Conservation (phyloP, 352 stramenopile species). For the Pythium graminicola region DNA sequence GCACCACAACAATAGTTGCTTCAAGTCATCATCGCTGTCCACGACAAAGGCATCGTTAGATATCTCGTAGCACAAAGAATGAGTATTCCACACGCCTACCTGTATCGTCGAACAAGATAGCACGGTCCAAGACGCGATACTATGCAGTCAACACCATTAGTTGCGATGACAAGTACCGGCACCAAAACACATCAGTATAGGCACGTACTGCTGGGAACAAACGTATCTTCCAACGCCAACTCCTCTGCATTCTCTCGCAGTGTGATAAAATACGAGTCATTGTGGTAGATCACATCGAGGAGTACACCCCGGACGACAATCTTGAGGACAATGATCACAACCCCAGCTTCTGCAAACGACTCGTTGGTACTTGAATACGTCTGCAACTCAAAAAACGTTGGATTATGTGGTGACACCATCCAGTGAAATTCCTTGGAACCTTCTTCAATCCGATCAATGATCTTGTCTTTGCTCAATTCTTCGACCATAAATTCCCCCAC, state of each 20-base stretch:
- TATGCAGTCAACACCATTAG: slow-evolving; percentile 22
- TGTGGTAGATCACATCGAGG: slow-evolving; percentile 53
- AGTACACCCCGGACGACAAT: slow-evolving; percentile 55
- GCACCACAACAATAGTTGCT: slow-evolving; percentile 58
- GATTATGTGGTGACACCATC: slow-evolving; percentile 35
- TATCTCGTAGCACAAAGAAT: too few relatives aligned
- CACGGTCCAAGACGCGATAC: slow-evolving; percentile 46
- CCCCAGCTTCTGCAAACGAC: slow-evolving; percentile 25
- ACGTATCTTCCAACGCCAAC: slow-evolving; percentile 53
- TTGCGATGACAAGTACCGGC: too few relatives aligned
- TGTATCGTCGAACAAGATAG: slow-evolving; percentile 47
- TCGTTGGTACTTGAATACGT: slow-evolving; percentile 43
- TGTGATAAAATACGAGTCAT: slow-evolving; percentile 55
- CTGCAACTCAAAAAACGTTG: slow-evolving; percentile 64
- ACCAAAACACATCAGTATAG: background rate
- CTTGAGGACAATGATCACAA: slow-evolving; percentile 62
- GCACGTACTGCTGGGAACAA: slow-evolving; percentile 42
- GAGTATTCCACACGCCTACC: slow-evolving; percentile 27
- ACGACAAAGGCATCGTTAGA: background rate
- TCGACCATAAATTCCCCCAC: slow-evolving; percentile 64
- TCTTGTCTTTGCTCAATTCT: slow-evolving; percentile 55
- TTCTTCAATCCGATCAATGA: slow-evolving; percentile 38
- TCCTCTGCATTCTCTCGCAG: slow-evolving; percentile 48
- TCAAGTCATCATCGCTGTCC: slow-evolving; percentile 47
- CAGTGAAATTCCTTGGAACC: slow-evolving; percentile 42